Evolutionary conservation across 805 yeast genomes (phyloP).

Genomic region (Yarrowia sp.): DNA sequence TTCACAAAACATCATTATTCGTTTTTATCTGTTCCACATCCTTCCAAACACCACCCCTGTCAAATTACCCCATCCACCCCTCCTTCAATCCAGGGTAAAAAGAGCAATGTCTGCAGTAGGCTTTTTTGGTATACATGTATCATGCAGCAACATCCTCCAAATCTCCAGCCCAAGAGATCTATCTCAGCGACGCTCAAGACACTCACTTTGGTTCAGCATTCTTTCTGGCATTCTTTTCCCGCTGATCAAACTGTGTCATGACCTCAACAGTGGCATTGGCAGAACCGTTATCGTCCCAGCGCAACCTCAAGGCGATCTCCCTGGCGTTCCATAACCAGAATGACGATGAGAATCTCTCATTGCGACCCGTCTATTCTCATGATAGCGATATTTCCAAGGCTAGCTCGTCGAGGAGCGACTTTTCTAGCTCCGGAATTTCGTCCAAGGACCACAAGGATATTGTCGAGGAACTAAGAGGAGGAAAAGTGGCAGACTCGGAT

Average conservation of each 20-base stretch:
- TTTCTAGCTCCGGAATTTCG: neutral
- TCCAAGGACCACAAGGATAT: no score
- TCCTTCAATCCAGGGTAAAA: neutral
- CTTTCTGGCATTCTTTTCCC: no score
- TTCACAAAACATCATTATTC: no score
- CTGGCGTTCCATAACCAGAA: neutral
- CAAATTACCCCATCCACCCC: neutral
- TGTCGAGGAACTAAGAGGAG: neutral
- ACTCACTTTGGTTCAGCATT: no score
- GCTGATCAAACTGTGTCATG: neutral
- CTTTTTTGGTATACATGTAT: neutral
- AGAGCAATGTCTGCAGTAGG: neutral
- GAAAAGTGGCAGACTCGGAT: neutral
- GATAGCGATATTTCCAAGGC: neutral
- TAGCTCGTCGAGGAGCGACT: neutral
- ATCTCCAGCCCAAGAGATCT: neutral
- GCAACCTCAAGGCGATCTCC: slow-evolving; percentile 13
- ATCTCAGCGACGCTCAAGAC: no score
- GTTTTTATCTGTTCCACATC: no score
- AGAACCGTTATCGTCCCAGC: neutral
- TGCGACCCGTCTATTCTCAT: neutral
- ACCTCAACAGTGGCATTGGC: neutral
- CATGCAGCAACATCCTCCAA: slow-evolving; percentile 4
- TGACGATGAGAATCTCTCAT: neutral
- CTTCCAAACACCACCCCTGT: no score